Base-by-base conservation (phyloP, 371 early-diverging fungal genomes). In the Apophysomyces trapeziformis region DNA sequence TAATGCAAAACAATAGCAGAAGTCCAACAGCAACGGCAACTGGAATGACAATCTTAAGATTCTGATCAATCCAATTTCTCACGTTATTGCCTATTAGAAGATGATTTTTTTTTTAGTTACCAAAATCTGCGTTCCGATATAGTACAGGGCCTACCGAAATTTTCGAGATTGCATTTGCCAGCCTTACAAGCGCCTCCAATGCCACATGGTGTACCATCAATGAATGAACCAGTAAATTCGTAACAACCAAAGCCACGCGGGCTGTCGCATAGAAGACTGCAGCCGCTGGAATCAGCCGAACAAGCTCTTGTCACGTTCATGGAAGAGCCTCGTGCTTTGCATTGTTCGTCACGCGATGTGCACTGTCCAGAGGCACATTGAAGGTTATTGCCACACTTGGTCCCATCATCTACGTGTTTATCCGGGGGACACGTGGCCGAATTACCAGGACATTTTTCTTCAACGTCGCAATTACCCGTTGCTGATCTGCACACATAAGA, bases 171-270 rank as follows among this genome's bases (percentile, higher is more conserved):
- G 68, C 89, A 90, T 5, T 18, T 32, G 7, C 87, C 87, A 4
- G 67, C 50, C 6, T 71, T 71, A 64, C 93, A 94, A 14, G 71
- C 64, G 11, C 93, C 93, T 38, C 80, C 84, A 64, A 83, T 75
- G 6, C 96, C 96, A 71, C 98, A 97, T 0, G 91, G 82, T 0
- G 96, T 93, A 38, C 96, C 98, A 67, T 97, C 96, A n/a, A 93
- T 70, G 68, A 95, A 96, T 58, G 80, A 80, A 4, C 94, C 94
- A 4, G 87, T 89, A 66, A 95, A 83, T 18, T 85, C 68, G 12
- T 87, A 72, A 73, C 96, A 95, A 1, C 67, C 72, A 38, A 77
- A 62, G 4, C 77, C 64, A 12, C 76, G 73, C 1, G 90, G 90
- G 50, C 81, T 79, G 57, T 87, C 83, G 72, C 94, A 94, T 41